Evolutionary conservation across 495 filamentous ascomycete species (phyloP).

Genomic region (Penicillium chermesinum): DNA sequence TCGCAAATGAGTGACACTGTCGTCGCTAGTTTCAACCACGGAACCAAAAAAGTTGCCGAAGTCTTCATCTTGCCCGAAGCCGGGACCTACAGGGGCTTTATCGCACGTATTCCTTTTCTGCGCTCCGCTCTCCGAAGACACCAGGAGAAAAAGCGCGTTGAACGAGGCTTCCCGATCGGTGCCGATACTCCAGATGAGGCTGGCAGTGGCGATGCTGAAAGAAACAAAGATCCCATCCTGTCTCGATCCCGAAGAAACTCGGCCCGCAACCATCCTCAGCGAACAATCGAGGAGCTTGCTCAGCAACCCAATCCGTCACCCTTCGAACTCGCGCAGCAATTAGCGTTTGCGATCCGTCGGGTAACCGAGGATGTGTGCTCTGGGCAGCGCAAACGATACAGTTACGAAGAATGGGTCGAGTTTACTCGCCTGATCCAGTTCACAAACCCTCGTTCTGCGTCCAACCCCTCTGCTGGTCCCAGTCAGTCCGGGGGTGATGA

Average conservation of each 20-base stretch:
- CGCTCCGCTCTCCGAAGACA: conserved; percentile 30
- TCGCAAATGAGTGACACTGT: conserved; percentile 60
- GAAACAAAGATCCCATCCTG: not conserved
- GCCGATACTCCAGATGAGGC: conserved; percentile 7
- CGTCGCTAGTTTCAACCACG: conserved; percentile 51
- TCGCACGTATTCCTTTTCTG: conserved; percentile 41
- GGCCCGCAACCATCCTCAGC: conserved; percentile 10
- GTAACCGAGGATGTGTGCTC: conserved; percentile 43
- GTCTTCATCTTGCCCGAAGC: conserved; percentile 54
- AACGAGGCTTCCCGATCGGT: conserved; percentile 43
- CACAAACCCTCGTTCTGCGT: conserved; percentile 32
- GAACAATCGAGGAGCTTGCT: conserved; percentile 45
- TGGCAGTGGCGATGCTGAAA: not conserved
- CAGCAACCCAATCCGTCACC: conserved; percentile 28
- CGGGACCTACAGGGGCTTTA: conserved; percentile 40
- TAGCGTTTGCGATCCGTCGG: conserved; percentile 50
- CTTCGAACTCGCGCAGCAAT: conserved; percentile 42
- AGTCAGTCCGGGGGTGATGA: not conserved
- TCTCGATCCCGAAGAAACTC: not conserved
- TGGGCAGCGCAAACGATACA: conserved; percentile 43
- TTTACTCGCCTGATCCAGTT: conserved; percentile 58
- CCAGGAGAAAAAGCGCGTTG: conserved; percentile 39
- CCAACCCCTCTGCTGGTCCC: not conserved
- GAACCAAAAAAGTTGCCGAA: conserved; percentile 49
- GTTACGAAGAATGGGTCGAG: conserved; percentile 62